phyloP scores from a whole-genome alignment of 2,329 filamentous ascomycete genomes.

The Cercospora janseana region DNA sequence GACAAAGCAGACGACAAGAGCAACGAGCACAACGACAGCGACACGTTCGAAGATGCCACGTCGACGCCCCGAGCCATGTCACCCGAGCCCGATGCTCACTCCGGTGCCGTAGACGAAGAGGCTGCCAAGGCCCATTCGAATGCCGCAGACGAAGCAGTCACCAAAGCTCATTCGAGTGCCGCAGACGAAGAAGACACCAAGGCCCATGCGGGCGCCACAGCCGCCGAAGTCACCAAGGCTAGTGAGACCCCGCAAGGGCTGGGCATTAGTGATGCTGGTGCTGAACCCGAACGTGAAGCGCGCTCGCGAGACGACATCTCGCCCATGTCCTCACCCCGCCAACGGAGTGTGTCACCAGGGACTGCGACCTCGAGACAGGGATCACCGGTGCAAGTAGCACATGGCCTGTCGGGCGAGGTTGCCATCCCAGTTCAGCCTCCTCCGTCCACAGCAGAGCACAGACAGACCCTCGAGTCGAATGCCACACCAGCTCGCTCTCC shows the following conservation, averaged over 20 bases:
- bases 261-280: conserved; percentile 3
- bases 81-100: conserved; percentile 12
- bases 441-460: conserved; percentile 37
- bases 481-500: conserved; percentile 23
- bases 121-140: no score
- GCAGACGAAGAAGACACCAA: no score
- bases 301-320: background rate
- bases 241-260: background rate
- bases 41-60: conserved; percentile 73
- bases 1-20: conserved; percentile 8
- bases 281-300: background rate
- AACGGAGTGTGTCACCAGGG: conserved; percentile 23
- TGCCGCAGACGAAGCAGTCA: no score
- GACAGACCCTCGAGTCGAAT: conserved; percentile 21
- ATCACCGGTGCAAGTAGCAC: conserved; percentile 42
- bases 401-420: conserved; percentile 66
- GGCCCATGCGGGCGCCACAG: background rate
- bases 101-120: conserved; percentile 18
- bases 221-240: background rate
- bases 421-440: conserved; percentile 61
- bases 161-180: no score
- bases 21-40: conserved; percentile 5
- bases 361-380: conserved; percentile 30
- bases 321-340: conserved; percentile 8
- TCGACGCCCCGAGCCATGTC: conserved; percentile 20